These are phyloP conservation scores for Botrytis elliptica DNA, from an alignment of 2,329 filamentous ascomycete species.

Conservation along the genomic window DNA sequence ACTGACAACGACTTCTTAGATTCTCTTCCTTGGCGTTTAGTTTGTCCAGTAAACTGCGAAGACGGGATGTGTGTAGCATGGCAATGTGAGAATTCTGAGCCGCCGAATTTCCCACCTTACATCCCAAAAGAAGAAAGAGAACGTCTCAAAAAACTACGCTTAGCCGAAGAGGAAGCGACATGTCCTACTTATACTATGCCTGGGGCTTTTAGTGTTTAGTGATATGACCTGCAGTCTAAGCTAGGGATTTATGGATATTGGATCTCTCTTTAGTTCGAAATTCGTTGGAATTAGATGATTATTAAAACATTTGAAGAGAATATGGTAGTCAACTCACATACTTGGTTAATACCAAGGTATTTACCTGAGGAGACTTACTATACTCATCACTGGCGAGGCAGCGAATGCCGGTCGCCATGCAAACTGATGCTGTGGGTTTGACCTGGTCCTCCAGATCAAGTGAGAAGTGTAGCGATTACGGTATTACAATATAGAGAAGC, in stretches of 20 bases:
- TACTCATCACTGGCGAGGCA: not conserved
- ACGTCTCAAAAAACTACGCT: not conserved
- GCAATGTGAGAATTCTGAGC: too few species aligned
- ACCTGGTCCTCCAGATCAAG: not conserved
- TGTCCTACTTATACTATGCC: slow-evolving; percentile 10
- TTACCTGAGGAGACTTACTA: too few species aligned
- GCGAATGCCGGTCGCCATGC: not conserved
- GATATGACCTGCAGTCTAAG: not conserved
- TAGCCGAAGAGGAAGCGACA: not conserved
- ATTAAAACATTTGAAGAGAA: rapidly evolving
- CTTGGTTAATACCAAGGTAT: not conserved
- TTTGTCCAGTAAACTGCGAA: not conserved
- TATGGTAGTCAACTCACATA: not conserved
- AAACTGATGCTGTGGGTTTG: not conserved
- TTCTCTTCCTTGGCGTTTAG: not conserved
- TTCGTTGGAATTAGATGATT: not conserved
- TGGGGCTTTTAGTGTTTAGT: not conserved
- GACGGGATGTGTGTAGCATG: not conserved
- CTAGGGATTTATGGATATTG: rapidly evolving
- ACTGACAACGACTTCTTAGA: too few species aligned
- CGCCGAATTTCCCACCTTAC: not conserved
- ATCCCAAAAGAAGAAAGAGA: not conserved
- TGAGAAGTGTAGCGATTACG: not conserved
- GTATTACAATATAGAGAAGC: not conserved
- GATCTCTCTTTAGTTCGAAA: not conserved